Evolutionary conservation across 805 yeast species (phyloP), one percentile per base, ranked within the genome.

Genomic region (Candida ascalaphidarum): DNA sequence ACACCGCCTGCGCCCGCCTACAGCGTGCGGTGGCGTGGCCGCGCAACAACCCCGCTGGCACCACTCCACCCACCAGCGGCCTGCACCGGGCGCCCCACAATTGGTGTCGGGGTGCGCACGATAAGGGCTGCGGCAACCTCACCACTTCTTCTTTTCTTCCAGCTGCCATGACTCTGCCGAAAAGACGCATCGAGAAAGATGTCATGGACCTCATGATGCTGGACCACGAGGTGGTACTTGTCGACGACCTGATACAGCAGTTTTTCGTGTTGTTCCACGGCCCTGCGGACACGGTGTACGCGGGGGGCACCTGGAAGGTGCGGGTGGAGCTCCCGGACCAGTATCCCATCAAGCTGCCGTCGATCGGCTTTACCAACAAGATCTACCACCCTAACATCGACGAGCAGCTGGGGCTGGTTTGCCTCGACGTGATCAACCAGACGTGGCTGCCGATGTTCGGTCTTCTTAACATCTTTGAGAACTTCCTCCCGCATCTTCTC

Each of bases 361-460:
- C 96, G 11, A 86, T 89, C 37, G 97, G 96, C 6, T 89, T 89
- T 50, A 75, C 75, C 28, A 92, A 88, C 56, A 81, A 79, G 48
- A 89, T 92, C 12, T 88, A 75, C 57, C 98, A 89, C 52, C 98
- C 98, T 5, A 89, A 89, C 48, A 86, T 89, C 36, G 98, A 89
- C 50, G 94, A 86, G 50, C 68, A 75, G 16, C 77, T 76, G 1
- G 98, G 98, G 0, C 77, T 94, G 0, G 96, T 89, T 5, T 89
- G 98, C 55, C 72, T 89, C 27, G 97, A 89, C 52, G 97, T 92
- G 11, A 88, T 89, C 38, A 89, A 89, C 52, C 96, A 89, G 49
- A 85, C 97, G 1, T 89, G 98, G 98, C 82, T 94, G 23, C 97
- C 98, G 2, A 82, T 89, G 85, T 89, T 86, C 62, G 96, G 92